Evolutionary conservation across 805 yeast species (phyloP), one percentile per base, ranked within the genome.

Genomic region (Sugiyamaella qingdaonensis): DNA sequence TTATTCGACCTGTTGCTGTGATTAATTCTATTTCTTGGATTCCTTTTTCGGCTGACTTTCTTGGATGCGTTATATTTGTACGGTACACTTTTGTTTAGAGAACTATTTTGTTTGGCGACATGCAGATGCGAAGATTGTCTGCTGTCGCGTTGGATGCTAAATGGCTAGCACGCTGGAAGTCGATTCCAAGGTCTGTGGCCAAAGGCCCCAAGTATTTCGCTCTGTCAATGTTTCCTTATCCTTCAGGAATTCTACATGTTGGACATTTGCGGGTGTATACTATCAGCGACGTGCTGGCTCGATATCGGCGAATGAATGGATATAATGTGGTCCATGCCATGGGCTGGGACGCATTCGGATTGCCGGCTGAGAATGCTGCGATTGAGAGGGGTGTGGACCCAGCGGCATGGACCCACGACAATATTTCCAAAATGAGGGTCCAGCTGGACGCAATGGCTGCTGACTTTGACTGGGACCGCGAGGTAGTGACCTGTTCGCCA

Each of bases 331-430:
- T 92, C 1, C 96, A 94, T 65, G 97, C 98, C 0, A 91, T 94
- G 95, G 99, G 99, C 0, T 94, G 97, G 97, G 99, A 94, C 73
- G 96, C 98, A 0, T 94, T 94, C 75, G 99, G 99, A 0, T 74
- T 94, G 27, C 99, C 99, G 0, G 99, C 99, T 0, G 99, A 94
- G 67, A 94, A 94, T 68, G 99, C 99, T 0, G 99, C 99, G 0
- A 84, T 89, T 31, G 96, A 91, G 67, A 72, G 95, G 56, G 81
- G 82, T 0, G 76, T 88, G 10, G 81, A 81, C 57, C 97, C 99
- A 0, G 79, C 81, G 0, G 77, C 68, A 0, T 94, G 99, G 99
- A 94, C 99, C 0, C 75, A 72, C 41, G 63, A 73, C 13, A 94
- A 94, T 65, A 89, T 94, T n/a, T 71, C 68, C 0, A 86, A 83